phyloP scores from a whole-genome alignment of 2,329 filamentous ascomycete genomes.

The Chaetomium strumarium region DNA sequence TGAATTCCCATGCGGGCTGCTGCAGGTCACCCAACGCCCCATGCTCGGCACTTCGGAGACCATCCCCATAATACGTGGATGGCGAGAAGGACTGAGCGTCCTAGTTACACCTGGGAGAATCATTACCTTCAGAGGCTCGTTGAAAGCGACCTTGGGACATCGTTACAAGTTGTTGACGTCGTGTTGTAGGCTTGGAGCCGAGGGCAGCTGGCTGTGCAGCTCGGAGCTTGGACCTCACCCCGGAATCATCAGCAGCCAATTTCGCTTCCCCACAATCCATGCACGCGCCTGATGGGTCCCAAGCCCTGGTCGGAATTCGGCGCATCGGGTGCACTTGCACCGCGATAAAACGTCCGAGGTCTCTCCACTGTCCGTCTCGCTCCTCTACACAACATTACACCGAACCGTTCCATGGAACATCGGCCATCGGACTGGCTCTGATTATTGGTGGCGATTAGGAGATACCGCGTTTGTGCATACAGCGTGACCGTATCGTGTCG shows the following conservation, averaged over 20 bases:
- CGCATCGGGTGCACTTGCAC: conserved; percentile 1
- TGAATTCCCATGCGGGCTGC: conserved; percentile 8
- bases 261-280: conserved; percentile 18
- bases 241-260: not conserved
- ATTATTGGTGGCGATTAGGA: not conserved
- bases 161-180: no score
- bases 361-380: conserved; percentile 21
- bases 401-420: conserved; percentile 27
- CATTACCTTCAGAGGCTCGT: no score
- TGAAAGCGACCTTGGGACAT: no score
- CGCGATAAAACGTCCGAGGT: conserved; percentile 17
- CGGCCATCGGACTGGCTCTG: not conserved
- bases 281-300: no score
- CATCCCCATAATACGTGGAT: not conserved
- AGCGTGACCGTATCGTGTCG: not conserved
- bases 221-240: not conserved
- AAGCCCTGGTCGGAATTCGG: no score
- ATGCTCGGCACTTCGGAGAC: not conserved
- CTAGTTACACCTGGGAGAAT: no score
- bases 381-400: conserved; percentile 43
- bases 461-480: not conserved
- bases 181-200: not conserved
- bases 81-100: no score
- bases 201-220: not conserved
- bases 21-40: conserved; percentile 9